Evolutionary conservation across 345 rosid genomes (phyloP), one percentile per base, ranked within the genome.

Genomic region (Microcos paniculata): DNA sequence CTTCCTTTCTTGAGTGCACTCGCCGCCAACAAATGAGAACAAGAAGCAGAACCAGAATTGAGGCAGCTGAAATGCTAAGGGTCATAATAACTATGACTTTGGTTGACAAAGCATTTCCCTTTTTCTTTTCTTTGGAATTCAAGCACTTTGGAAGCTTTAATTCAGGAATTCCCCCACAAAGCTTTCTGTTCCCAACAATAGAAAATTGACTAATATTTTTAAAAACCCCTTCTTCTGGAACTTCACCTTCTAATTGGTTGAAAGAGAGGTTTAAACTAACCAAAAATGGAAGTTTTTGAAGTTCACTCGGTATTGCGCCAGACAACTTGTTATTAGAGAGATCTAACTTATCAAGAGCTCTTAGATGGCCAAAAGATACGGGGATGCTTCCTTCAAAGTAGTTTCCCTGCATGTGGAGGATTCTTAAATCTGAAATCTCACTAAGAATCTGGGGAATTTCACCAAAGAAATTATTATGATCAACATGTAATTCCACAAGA

Each of bases 211-310:
- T 87, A 3, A 46, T 66, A 70, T 85, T 83, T 56, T 19, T 46
- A 63, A 87, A 87, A 3, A 80, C 59, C 10, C 92, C 88, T 62
- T 61, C 24, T 14, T 4, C 4, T 11, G 87, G 89, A n/a, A 85
- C 53, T 69, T 76, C 82, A 12, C 91, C 89, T 28, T 85, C 86
- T 0, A 89, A 76, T 45, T 79, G 43, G 26, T 89, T 89, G 48
- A 73, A 77, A 62, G 92, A 87, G 16, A 82, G 70, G 67, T 85
- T 77, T 63, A 80, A 75, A 7, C 26, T 43, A 0, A 45, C 1
- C 2, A 82, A 73, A 8, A 74, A 65, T 1, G 0, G 26, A 26
- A 81, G 28, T 8, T 24, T 16, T 28, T 61, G 56, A 0, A 84
- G 14, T 33, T 49, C 73, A 24, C 56, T 16, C 0, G 86, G 87